Conservation (phyloP, 1,284 basidiomycete species). For the Boletus semigastroideus region DNA sequence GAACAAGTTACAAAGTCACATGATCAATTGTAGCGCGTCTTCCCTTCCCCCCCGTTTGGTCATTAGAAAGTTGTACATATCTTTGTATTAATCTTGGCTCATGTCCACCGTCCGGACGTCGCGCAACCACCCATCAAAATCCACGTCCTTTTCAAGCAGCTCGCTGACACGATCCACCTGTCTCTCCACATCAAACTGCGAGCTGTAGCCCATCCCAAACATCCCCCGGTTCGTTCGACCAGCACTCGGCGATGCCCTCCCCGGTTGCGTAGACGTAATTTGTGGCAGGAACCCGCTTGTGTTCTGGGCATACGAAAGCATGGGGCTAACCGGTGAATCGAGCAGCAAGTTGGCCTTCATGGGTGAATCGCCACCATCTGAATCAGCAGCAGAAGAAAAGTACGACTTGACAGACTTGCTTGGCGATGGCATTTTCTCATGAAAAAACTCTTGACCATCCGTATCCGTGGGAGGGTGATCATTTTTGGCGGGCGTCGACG, state of each 20-base stretch:
- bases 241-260: conserved; percentile 13
- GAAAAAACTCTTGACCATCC: neutral
- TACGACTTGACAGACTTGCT: conserved; percentile 38
- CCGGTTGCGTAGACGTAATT: conserved; percentile 40
- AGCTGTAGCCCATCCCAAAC: conserved; percentile 40
- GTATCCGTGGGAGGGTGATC: neutral
- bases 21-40: conserved; percentile 28
- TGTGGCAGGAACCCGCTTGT: conserved; percentile 39
- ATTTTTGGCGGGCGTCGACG: conserved; percentile 6
- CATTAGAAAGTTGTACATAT: neutral
- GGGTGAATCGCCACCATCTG: conserved; percentile 35
- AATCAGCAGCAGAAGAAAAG: conserved; percentile 42
- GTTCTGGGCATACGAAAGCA: conserved; percentile 40
- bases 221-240: conserved; percentile 26
- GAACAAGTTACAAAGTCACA: conserved; percentile 30
- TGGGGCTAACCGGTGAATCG: conserved; percentile 39
- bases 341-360: conserved; percentile 29
- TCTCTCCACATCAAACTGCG: conserved; percentile 49
- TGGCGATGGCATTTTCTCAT: conserved; percentile 30
- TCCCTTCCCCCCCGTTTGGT: conserved; percentile 30
- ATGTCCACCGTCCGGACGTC: conserved; percentile 29
- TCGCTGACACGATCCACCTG: conserved; percentile 42
- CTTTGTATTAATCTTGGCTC: conserved; percentile 11
- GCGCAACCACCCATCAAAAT: conserved; percentile 45
- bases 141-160: conserved; percentile 45